These are phyloP conservation scores for Chytriomyces sp. DNA, from an alignment of 192 early-diverging fungal genomes.

Conservation along the genomic window DNA sequence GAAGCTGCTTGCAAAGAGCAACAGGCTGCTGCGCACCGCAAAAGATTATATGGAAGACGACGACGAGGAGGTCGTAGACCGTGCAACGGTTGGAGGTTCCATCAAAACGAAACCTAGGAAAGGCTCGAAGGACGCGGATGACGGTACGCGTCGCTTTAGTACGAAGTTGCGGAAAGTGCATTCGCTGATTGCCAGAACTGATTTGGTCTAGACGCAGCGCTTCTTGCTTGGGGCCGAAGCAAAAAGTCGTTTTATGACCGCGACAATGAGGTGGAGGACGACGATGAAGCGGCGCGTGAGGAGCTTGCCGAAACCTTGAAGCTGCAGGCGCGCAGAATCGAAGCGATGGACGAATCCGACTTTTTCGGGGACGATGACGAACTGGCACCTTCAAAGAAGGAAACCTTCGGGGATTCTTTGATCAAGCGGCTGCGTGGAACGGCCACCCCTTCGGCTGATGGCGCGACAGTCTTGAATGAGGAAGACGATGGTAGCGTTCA, in stretches of 20 bases:
- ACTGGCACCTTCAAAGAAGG: slow-evolving; percentile 11
- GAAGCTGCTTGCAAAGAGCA: slow-evolving; percentile 5
- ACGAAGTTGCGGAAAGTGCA: too few relatives aligned
- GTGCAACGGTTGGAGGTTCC: slow-evolving; percentile 20
- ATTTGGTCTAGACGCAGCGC: slow-evolving; percentile 41
- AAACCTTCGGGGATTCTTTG: slow-evolving; percentile 16
- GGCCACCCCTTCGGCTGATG: background rate
- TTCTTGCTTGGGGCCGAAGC: slow-evolving; percentile 78
- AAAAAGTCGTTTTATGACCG: slow-evolving; percentile 78
- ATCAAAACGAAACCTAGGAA: slow-evolving; percentile 5
- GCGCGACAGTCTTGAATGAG: background rate
- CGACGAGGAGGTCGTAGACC: slow-evolving; percentile 34
- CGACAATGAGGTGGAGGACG: slow-evolving; percentile 71
- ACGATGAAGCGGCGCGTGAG: slow-evolving; percentile 77
- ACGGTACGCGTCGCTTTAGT: slow-evolving; percentile 4
- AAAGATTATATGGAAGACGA: slow-evolving; percentile 32
- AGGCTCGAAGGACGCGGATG: slow-evolving; percentile 8
- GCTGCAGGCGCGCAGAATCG: slow-evolving; percentile 77
- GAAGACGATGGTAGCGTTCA: background rate
- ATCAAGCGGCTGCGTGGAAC: slow-evolving; percentile 19
- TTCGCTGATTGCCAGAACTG: too few relatives aligned
- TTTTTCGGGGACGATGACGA: slow-evolving; percentile 69
- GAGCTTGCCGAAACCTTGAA: slow-evolving; percentile 88
- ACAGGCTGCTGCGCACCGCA: slow-evolving; percentile 9
- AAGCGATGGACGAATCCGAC: slow-evolving; percentile 82